Conservation (phyloP, 257 asterid genomes). For the Penstemon barbatus region DNA sequence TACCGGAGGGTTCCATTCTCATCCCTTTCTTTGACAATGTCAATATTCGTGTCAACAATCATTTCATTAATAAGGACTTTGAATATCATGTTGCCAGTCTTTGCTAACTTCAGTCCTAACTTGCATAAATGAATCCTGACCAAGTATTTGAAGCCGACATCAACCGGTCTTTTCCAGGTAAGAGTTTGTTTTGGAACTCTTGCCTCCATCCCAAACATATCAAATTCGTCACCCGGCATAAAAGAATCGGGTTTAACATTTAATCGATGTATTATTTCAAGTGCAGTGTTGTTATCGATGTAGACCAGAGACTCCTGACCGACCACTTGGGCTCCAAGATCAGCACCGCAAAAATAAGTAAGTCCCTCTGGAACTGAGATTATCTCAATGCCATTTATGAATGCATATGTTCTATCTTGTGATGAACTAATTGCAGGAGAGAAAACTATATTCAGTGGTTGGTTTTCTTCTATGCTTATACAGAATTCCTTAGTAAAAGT, state of each 20-base stretch:
- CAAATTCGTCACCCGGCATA: slow-evolving; percentile 29
- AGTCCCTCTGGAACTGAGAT: slow-evolving; percentile 16
- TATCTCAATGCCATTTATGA: slow-evolving; percentile 43
- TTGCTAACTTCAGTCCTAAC: slow-evolving; percentile 34
- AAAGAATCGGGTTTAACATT: slow-evolving; percentile 35
- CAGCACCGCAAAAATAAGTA: slow-evolving; percentile 26
- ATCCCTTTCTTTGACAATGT: slow-evolving; percentile 37
- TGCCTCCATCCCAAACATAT: slow-evolving; percentile 38
- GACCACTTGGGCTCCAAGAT: slow-evolving; percentile 20
- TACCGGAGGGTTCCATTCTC: slow-evolving; percentile 28
- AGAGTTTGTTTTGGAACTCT: slow-evolving; percentile 26
- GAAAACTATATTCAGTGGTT: slow-evolving; percentile 16
- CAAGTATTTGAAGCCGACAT: slow-evolving; percentile 55
- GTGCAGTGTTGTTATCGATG: slow-evolving; percentile 46
- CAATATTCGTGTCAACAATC: slow-evolving; percentile 34
- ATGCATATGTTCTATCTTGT: slow-evolving; percentile 24
- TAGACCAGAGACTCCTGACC: slow-evolving; percentile 33
- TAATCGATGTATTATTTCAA: slow-evolving; percentile 42
- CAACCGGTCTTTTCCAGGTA: slow-evolving; percentile 44
- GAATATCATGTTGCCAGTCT: slow-evolving; percentile 32
- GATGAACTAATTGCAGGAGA: slow-evolving; percentile 19
- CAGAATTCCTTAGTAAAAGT: slow-evolving; percentile 26
- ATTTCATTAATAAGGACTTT: slow-evolving; percentile 41
- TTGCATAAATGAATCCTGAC: slow-evolving; percentile 56
- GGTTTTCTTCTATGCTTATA: slow-evolving; percentile 26